These are phyloP conservation scores for Ogataea corticis DNA, from an alignment of 805 yeast species.

Conservation along the genomic window DNA sequence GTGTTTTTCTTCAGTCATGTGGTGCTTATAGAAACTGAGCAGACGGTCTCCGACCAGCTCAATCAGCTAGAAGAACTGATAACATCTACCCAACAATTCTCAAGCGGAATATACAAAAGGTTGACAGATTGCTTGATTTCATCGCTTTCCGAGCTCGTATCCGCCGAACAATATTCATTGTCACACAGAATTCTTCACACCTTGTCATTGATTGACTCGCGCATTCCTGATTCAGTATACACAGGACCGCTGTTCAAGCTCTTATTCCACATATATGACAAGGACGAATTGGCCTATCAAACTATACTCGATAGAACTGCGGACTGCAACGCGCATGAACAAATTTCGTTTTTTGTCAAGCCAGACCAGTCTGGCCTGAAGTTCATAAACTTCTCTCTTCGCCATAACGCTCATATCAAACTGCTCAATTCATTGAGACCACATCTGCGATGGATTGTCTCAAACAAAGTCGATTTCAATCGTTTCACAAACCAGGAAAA, in stretches of 20 bases:
- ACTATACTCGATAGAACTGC: slow-evolving; percentile 10
- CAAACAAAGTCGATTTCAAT: slow-evolving; percentile 2
- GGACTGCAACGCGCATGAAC: slow-evolving; percentile 1
- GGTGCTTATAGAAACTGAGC: slow-evolving; percentile 11
- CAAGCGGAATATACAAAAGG: too few relatives aligned
- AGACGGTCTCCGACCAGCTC: slow-evolving; percentile 7
- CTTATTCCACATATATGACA: slow-evolving; percentile 9
- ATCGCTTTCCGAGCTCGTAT: too few relatives aligned
- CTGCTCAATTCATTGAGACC: slow-evolving; percentile 1
- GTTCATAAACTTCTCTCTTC: slow-evolving; percentile 7
- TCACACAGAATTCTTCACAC: background rate
- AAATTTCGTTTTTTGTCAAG: slow-evolving; percentile 9
- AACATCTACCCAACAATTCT: background rate
- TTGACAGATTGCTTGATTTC: too few relatives aligned
- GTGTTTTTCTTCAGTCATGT: slow-evolving; percentile 30
- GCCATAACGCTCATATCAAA: background rate
- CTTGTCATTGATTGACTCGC: background rate
- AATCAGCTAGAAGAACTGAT: slow-evolving; percentile 10
- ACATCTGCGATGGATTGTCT: slow-evolving; percentile 15
- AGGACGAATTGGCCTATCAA: slow-evolving; percentile 3
- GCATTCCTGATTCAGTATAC: background rate
- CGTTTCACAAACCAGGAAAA: slow-evolving; percentile 5
- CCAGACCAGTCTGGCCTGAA: slow-evolving; percentile 7
- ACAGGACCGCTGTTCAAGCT: slow-evolving; percentile 3
- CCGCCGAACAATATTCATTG: background rate